Base-by-base conservation (phyloP, 208 protist genomes). In the Endotrypanum monterogeii region DNA sequence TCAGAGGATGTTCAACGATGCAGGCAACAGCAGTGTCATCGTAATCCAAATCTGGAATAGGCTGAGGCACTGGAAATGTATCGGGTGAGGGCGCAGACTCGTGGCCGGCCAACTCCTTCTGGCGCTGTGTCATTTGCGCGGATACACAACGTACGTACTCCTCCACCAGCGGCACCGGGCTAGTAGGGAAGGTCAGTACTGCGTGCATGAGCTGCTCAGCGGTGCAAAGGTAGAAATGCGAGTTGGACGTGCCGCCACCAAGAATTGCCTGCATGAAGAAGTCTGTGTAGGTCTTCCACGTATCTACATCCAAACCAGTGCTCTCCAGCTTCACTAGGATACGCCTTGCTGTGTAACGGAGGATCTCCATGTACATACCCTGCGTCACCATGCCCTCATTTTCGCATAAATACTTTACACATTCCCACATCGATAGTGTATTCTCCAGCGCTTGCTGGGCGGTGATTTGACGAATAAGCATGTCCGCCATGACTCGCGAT, bases 311-410 rank as follows among this genome's bases (percentile, higher is more conserved):
- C 23, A 83, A 80, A 51, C 66, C 67, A 5, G 66, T 75, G 35
- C 86, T 63, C 57, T 89, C 83, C 18, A 92, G 74, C 56, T 84
- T 86, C 0, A 66, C 71, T 1, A 90, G 67, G 39, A 92, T 80
- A 30, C 71, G 68, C 20, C 83, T 61, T 3, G 83, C 85, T 41
- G 83, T 83, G 65, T 83, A 83, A 35, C 60, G 62, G 28, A 90
- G 70, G 14, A 83, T 20, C 14, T 84, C 71, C 3, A 78, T 73
- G 78, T 89, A 89, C 67, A 81, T 46, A 12, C 35, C 73, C 25
- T 73, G 67, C 46, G 73, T 67, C 28, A 88, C 28, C 12, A 54
- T 9, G 28, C 1, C 50, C 32, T 70, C 50, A 6, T 28, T 28
- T 25, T 0, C 39, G 18, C 48, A 4, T 54, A 30, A 50, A 16